Conservation (phyloP, 768 basidiomycete species). For the Dendrothele bispora region DNA sequence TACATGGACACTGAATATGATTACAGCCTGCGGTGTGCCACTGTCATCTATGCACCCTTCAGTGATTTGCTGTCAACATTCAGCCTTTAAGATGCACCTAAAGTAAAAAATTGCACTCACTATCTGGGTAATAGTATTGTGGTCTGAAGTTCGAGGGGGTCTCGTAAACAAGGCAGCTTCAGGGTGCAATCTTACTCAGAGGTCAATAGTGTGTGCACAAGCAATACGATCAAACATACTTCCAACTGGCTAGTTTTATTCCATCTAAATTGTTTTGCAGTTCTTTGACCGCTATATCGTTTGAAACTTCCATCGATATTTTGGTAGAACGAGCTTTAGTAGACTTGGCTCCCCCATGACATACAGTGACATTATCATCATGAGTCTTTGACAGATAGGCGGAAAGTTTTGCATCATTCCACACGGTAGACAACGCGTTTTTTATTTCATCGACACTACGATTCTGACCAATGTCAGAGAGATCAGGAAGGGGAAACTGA, state of each 20-base stretch:
- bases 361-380: slow-evolving; percentile 39
- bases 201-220: slow-evolving; percentile 8
- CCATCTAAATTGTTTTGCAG: slow-evolving; percentile 54
- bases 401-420: slow-evolving; percentile 57
- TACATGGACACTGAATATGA: slow-evolving; percentile 62
- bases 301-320: slow-evolving; percentile 30
- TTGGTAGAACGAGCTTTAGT: slow-evolving; percentile 30
- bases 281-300: slow-evolving; percentile 42
- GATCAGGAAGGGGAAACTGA: neutral
- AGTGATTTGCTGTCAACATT: too few relatives aligned
- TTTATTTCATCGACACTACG: slow-evolving; percentile 20
- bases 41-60: too few relatives aligned
- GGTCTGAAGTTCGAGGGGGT: slow-evolving; percentile 62
- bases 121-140: slow-evolving; percentile 50
- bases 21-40: slow-evolving; percentile 39
- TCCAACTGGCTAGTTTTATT: slow-evolving; percentile 58
- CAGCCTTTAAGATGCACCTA: too few relatives aligned
- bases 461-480: neutral
- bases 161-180: slow-evolving; percentile 65
- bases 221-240: slow-evolving; percentile 38
- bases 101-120: slow-evolving; percentile 30
- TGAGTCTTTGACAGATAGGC: slow-evolving; percentile 56
- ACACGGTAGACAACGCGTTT: slow-evolving; percentile 40
- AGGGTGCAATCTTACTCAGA: slow-evolving; percentile 40
- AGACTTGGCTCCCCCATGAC: slow-evolving; percentile 24